A percentile compares a stretch with the other conserved stretches of the same genome.
These are phyloP conservation scores for Neurospora sp. DNA, from an alignment of 495 filamentous ascomycete genomes.

Conservation along the genomic window DNA sequence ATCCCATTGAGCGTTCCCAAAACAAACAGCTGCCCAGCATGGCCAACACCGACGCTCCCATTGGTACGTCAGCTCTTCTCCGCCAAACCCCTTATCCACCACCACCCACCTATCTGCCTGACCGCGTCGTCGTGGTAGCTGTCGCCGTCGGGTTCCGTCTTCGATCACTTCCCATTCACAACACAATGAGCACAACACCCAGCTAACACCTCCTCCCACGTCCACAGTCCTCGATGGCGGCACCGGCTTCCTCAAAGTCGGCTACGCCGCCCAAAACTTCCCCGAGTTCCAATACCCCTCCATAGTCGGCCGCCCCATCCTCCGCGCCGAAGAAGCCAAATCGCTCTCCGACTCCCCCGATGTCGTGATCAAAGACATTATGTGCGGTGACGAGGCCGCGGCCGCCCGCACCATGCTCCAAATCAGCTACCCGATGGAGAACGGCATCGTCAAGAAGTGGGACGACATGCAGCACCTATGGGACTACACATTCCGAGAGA, in stretches of 20 bases:
- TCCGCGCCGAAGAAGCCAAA: slow-evolving; percentile 78
- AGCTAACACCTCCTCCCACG: slow-evolving; percentile 13
- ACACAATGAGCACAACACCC: background rate
- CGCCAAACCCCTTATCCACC: slow-evolving; percentile 5
- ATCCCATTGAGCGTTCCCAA: background rate
- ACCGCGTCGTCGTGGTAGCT: background rate
- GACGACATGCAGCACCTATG: slow-evolving; percentile 99
- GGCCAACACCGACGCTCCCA: slow-evolving; percentile 5
- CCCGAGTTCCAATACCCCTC: slow-evolving; percentile 97
- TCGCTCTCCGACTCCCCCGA: slow-evolving; percentile 32
- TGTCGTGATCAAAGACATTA: slow-evolving; percentile 83
- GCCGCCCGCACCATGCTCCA: slow-evolving; percentile 94
- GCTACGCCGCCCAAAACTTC: slow-evolving; percentile 98
- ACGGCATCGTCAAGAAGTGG: slow-evolving; percentile 98
- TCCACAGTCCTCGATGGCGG: slow-evolving; percentile 92
- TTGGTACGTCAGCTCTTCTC: slow-evolving; percentile 7
- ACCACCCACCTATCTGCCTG: background rate
- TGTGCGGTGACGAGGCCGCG: slow-evolving; percentile 98
- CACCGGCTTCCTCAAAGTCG: slow-evolving; percentile 98
- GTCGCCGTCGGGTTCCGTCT: background rate
- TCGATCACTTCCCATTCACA: background rate
- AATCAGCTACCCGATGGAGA: slow-evolving; percentile 98
- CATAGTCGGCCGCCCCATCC: slow-evolving; percentile 94
- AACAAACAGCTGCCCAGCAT: background rate
- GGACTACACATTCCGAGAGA: slow-evolving; percentile 97